These are phyloP conservation scores for Candida jianshihensis DNA, from an alignment of 805 yeast genomes.

Conservation along the genomic window DNA sequence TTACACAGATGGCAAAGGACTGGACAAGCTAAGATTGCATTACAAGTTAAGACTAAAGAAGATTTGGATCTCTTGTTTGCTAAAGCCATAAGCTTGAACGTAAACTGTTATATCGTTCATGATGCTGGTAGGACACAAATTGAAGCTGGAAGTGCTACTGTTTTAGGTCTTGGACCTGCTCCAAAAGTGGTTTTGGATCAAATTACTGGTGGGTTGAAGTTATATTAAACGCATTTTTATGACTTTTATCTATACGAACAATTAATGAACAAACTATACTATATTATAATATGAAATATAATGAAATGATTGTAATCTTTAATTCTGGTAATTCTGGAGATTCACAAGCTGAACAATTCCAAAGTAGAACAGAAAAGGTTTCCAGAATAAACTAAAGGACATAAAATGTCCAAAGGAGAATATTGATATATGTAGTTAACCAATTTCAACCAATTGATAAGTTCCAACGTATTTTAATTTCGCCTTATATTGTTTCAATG, in stretches of 20 bases:
- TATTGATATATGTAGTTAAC: no score
- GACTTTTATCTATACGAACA: background rate
- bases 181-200: conserved; percentile 75
- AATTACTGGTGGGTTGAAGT: conserved; percentile 71
- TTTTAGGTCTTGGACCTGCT: conserved; percentile 96
- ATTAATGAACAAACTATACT: background rate
- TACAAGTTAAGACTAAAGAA: conserved; percentile 64
- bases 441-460: no score
- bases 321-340: no score
- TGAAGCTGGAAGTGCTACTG: conserved; percentile 94
- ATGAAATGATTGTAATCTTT: no score
- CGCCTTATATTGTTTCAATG: no score
- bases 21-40: conserved; percentile 93
- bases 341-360: no score
- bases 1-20: conserved; percentile 68
- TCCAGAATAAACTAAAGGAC: no score
- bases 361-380: no score
- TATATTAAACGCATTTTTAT: conserved; percentile 38
- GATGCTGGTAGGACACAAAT: conserved; percentile 98
- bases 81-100: conserved; percentile 69
- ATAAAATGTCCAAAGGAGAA: no score
- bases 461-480: no score
- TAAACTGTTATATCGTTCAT: conserved; percentile 75
- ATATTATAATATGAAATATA: background rate
- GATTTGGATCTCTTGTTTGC: conserved; percentile 72